A percentile compares a stretch with the other conserved stretches of the same genome.
Evolutionary conservation across 805 yeast species (phyloP).

Genomic region (Yarrowia sp.): DNA sequence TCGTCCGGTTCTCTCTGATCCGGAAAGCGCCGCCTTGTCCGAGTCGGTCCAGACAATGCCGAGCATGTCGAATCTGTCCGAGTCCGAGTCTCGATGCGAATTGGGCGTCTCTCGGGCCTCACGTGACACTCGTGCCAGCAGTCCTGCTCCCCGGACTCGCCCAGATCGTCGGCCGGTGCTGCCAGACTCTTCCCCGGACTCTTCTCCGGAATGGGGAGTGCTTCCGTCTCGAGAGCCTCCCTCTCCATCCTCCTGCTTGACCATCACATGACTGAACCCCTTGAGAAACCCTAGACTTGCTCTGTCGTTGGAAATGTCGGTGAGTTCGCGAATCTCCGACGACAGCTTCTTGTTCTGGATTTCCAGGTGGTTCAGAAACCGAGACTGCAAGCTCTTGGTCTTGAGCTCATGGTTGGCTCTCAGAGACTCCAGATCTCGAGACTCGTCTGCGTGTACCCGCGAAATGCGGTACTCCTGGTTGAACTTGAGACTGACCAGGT

Average conservation of each 20-base stretch:
- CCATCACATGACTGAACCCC: constrained; percentile 9
- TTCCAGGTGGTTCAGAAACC: constrained; percentile 20
- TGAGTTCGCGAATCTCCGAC: constrained; percentile 21
- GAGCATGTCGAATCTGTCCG: constrained; percentile 23
- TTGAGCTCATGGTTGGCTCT: constrained; percentile 20
- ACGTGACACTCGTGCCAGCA: constrained; percentile 10
- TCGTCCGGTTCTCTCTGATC: constrained; percentile 16
- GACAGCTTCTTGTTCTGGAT: constrained; percentile 26
- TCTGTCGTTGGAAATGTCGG: constrained; percentile 25
- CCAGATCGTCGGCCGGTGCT: constrained; percentile 19
- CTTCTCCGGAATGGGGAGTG: constrained; percentile 25
- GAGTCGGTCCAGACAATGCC: constrained; percentile 31
- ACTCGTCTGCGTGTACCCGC: constrained; percentile 17
- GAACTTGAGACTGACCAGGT: constrained; percentile 33
- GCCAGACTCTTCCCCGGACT: constrained; percentile 25
- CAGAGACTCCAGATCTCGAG: constrained; percentile 19
- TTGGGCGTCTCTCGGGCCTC: constrained; percentile 15
- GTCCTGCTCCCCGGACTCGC: constrained; percentile 6
- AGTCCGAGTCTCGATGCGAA: constrained; percentile 31
- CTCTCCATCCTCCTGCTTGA: constrained; percentile 11
- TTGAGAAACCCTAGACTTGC: constrained; percentile 10
- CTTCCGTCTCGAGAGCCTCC: constrained; percentile 14
- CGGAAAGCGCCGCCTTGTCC: constrained; percentile 18
- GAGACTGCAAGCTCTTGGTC: constrained; percentile 18
- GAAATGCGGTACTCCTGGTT: constrained; percentile 26